Evolutionary conservation across 2,329 filamentous ascomycete species (phyloP), one percentile per base, ranked within the genome.

Genomic region (Stylonectria norvegica): DNA sequence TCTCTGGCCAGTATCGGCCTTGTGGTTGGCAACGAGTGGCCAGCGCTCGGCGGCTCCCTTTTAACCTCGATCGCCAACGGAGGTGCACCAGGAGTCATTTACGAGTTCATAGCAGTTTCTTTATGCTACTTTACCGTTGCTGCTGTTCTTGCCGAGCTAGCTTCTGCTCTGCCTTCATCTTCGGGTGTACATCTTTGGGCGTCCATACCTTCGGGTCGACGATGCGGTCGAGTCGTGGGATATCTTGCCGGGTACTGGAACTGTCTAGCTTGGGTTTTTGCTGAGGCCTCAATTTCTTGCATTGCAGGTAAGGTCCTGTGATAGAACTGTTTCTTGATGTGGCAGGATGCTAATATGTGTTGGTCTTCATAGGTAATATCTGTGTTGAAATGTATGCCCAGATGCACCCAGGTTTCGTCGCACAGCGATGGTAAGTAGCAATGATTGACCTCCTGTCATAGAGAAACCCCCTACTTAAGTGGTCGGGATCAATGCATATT

Each of bases 181-280:
- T 72, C 69, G 47, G 76, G 75, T 29, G 72, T 80, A n/a, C 80
- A 80, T 47, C 75, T 79, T 50, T 80, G 74, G 73, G 76, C 76
- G 6, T 70, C 73, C 8, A 64, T 79, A 22, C 78, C 75, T 4
- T 71, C 73, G 1, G 76, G 76, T 5, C 58, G 10, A 17, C 20
- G 42, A 29, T 72, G 70, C 59, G 75, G 76, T 31, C 71, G 75
- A 19, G 49, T 67, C 3, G 65, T 74, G 9, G 63, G 64, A 20
- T 68, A 63, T 53, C 64, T 66, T 36, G 61, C 65, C 11, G 64
- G 64, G 12, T 67, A 62, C 61, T 66, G 63, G 61, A 68, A 68
- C 45, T 63, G 57, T 39, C 55, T 67, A 4, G 63, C 61, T 20
- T 67, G 61, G 61, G 45, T 58, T 3, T 49, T 65, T 25, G 63